Percentiles rank a stretch among this genome's conserved stretches.
These are phyloP conservation scores for Borovskyia barvae DNA, from an alignment of 208 protist genomes.

Conservation along the genomic window DNA sequence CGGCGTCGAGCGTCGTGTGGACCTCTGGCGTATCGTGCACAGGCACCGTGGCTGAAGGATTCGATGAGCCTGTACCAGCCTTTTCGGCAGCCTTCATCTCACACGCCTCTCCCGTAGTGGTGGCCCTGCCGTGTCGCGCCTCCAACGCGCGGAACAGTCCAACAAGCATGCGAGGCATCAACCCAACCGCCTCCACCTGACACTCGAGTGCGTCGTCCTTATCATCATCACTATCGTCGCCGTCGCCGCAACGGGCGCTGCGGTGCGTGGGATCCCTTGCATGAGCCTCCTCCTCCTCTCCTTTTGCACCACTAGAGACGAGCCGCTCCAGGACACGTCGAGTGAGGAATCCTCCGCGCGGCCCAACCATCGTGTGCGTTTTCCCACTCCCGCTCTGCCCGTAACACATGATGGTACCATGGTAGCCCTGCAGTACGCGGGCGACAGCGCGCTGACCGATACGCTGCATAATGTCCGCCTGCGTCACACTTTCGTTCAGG, in stretches of 20 bases:
- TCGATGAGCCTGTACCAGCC: no score
- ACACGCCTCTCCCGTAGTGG: background rate
- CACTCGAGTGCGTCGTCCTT: slow-evolving; percentile 6
- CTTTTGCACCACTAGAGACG: background rate
- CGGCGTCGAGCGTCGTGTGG: background rate
- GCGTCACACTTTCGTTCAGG: slow-evolving; percentile 45
- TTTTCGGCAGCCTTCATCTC: background rate
- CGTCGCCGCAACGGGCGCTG: background rate
- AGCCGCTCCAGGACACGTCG: slow-evolving; percentile 14
- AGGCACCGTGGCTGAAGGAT: no score
- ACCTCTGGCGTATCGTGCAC: no score
- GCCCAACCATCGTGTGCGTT: slow-evolving; percentile 83
- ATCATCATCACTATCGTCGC: slow-evolving; percentile 4
- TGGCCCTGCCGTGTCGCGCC: background rate
- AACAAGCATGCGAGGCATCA: slow-evolving; percentile 50
- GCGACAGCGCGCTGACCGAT: slow-evolving; percentile 57
- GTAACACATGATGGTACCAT: slow-evolving; percentile 88
- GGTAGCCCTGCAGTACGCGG: slow-evolving; percentile 66
- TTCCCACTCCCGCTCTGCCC: slow-evolving; percentile 93
- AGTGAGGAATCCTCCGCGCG: slow-evolving; percentile 24
- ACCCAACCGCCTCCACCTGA: slow-evolving; percentile 19
- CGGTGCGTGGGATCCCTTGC: background rate
- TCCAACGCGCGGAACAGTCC: slow-evolving; percentile 33
- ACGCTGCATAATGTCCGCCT: slow-evolving; percentile 66
- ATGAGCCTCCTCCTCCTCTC: background rate